These are phyloP conservation scores for Lepidium aucheri DNA, from an alignment of 345 rosid species.

Conservation along the genomic window DNA sequence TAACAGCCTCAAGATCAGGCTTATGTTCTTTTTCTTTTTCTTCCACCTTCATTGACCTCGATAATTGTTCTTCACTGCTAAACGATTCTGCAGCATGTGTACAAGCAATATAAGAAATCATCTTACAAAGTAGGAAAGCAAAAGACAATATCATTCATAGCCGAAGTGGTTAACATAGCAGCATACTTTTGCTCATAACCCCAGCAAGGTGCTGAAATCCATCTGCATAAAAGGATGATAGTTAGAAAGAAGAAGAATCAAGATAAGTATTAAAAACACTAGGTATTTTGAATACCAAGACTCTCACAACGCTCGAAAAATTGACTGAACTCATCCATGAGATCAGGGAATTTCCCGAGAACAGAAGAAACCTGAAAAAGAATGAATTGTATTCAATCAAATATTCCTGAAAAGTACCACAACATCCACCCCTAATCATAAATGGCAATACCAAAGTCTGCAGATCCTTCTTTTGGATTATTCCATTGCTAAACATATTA, in stretches of 20 bases:
- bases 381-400: background rate
- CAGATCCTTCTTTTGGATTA: slow-evolving; percentile 64
- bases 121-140: slow-evolving; percentile 2
- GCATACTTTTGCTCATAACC: slow-evolving; percentile 88
- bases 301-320: slow-evolving; percentile 82
- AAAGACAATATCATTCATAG: background rate
- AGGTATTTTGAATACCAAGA: slow-evolving; percentile 46
- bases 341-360: slow-evolving; percentile 77
- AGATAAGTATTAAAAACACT: slow-evolving; percentile 7
- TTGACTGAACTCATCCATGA: slow-evolving; percentile 85
- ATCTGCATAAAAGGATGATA: slow-evolving; percentile 42
- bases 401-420: slow-evolving; percentile 2
- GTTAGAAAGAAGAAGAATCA: slow-evolving; percentile 21
- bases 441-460: slow-evolving; percentile 51
- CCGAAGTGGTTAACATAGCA: background rate
- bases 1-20: slow-evolving; percentile 52
- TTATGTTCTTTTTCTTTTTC: slow-evolving; percentile 65
- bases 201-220: slow-evolving; percentile 75
- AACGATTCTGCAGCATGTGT: slow-evolving; percentile 50
- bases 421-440: slow-evolving; percentile 3
- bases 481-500: slow-evolving; percentile 75
- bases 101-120: slow-evolving; percentile 15
- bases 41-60: slow-evolving; percentile 56
- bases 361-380: slow-evolving; percentile 65
- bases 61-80: slow-evolving; percentile 41